A percentile compares a stretch with the other conserved stretches of the same genome.
Conservation (phyloP, 441 rosid genomes). For the Jatropha multifida region DNA sequence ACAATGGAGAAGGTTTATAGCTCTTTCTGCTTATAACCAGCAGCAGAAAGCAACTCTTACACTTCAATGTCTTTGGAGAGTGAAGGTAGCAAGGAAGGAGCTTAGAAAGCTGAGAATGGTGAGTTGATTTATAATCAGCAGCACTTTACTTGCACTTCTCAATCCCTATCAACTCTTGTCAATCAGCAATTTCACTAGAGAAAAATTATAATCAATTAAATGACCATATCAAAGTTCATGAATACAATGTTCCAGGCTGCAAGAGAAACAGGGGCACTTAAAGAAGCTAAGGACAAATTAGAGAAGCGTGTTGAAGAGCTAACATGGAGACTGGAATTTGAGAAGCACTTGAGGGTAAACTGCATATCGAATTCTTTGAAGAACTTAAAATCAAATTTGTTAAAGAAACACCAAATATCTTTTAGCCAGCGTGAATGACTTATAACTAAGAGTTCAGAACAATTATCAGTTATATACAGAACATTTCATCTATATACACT, state of each 20-base stretch:
- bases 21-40: conserved; percentile 43
- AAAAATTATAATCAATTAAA: neutral
- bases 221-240: conserved; percentile 1
- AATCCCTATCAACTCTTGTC: neutral
- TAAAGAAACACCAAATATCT: neutral
- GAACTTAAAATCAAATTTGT: neutral
- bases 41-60: conserved; percentile 49
- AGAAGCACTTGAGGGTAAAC: conserved; percentile 62
- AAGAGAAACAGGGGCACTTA: conserved; percentile 79
- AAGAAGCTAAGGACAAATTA: conserved; percentile 78
- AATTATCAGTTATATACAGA: neutral
- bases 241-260: conserved; percentile 55
- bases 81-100: conserved; percentile 59
- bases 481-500: neutral
- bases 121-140: conserved; percentile 17
- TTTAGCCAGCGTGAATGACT: neutral
- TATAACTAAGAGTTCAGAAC: neutral
- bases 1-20: conserved; percentile 51
- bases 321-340: conserved; percentile 66
- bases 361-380: conserved; percentile 1
- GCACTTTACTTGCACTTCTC: conserved; percentile 12
- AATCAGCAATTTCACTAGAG: neutral
- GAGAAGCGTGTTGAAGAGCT: conserved; percentile 82
- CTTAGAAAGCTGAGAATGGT: conserved; percentile 69
- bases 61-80: conserved; percentile 67